Conservation (phyloP, 2,329 filamentous ascomycete species). For the Sporothrix euskadiensis region DNA sequence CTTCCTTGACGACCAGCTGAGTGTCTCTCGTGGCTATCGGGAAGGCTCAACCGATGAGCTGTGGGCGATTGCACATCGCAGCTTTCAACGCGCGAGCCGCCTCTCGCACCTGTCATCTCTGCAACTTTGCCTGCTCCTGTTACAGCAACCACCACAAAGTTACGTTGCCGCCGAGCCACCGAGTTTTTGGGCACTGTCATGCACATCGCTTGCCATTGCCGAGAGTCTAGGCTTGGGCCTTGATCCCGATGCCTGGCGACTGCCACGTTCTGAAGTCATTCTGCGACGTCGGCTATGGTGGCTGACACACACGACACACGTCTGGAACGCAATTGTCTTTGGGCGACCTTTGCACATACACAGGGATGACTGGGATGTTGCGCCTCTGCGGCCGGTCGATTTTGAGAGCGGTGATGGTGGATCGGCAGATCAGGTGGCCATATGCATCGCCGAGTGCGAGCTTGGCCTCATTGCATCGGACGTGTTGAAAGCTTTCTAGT, state of each 20-base stretch:
- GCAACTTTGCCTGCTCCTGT: slow-evolving; percentile 35
- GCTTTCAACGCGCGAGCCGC: slow-evolving; percentile 33
- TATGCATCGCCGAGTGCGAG: slow-evolving; percentile 34
- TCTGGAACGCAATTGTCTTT: slow-evolving; percentile 34
- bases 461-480: slow-evolving; percentile 34
- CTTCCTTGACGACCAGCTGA: slow-evolving; percentile 36
- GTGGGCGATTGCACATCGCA: slow-evolving; percentile 35
- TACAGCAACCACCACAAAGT: slow-evolving; percentile 35
- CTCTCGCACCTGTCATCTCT: slow-evolving; percentile 34
- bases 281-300: slow-evolving; percentile 36
- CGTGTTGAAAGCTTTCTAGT: slow-evolving; percentile 36
- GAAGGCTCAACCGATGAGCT: slow-evolving; percentile 35
- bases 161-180: slow-evolving; percentile 34
- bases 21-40: slow-evolving; percentile 35
- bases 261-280: slow-evolving; percentile 34
- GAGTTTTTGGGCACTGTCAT: slow-evolving; percentile 35
- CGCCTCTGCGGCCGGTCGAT: slow-evolving; percentile 30
- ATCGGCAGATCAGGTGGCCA: slow-evolving; percentile 25
- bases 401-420: slow-evolving; percentile 30
- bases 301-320: slow-evolving; percentile 34
- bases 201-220: slow-evolving; percentile 34
- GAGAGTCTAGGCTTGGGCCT: slow-evolving; percentile 35
- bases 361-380: slow-evolving; percentile 34
- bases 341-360: slow-evolving; percentile 34
- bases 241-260: slow-evolving; percentile 33